These are phyloP conservation scores for Haematococcus lacustris DNA, from an alignment of 139 green algal species.

Conservation along the genomic window DNA sequence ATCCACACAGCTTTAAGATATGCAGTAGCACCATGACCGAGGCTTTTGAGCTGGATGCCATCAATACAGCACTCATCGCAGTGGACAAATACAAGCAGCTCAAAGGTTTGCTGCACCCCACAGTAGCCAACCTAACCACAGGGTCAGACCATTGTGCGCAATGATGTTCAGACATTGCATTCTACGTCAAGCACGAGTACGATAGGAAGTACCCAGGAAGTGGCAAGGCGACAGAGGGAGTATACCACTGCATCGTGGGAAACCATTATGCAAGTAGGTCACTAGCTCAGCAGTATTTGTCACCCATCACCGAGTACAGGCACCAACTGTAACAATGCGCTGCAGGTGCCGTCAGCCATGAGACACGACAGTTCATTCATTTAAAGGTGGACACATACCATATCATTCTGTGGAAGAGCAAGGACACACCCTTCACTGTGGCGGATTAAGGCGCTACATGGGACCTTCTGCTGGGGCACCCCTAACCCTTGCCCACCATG, in stretches of 20 bases:
- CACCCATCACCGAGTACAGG: too few species aligned
- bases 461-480: too few species aligned
- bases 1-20: constrained; percentile 35
- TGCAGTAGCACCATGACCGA: constrained; percentile 38
- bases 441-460: not conserved
- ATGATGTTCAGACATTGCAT: constrained; percentile 48
- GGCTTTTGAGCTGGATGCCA: constrained; percentile 38
- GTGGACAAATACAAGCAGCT: constrained; percentile 50
- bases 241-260: constrained; percentile 71
- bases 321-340: not conserved
- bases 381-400: constrained; percentile 61
- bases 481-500: too few species aligned
- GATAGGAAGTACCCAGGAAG: constrained; percentile 63
- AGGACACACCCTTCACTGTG: constrained; percentile 63
- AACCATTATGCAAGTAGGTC: constrained; percentile 66
- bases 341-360: constrained; percentile 64
- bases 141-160: too few species aligned
- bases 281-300: too few species aligned
- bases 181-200: constrained; percentile 65
- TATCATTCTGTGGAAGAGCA: constrained; percentile 75
- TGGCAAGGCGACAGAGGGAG: constrained; percentile 69
- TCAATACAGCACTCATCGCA: constrained; percentile 35
- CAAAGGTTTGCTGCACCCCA: constrained; percentile 35
- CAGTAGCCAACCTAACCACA: too few species aligned
- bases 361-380: constrained; percentile 66